A percentile compares a stretch with the other conserved stretches of the same genome.
Conservation (phyloP, 1,284 basidiomycete genomes). For the Rhodotorula sp. region DNA sequence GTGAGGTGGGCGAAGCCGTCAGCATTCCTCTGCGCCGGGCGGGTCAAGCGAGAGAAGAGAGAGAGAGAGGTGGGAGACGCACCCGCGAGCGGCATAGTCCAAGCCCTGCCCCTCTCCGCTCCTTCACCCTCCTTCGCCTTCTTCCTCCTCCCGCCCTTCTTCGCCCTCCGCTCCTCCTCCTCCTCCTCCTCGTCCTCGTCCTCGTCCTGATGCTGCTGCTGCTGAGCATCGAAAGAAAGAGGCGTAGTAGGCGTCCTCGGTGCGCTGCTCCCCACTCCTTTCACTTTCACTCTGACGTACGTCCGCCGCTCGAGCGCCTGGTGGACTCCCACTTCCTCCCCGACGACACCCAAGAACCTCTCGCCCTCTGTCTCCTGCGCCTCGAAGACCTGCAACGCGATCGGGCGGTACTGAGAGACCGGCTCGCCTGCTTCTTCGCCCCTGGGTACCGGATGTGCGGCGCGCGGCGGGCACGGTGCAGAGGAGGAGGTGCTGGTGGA, state of each 20-base stretch:
- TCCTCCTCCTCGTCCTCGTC: no score
- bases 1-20: no score
- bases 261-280: not conserved
- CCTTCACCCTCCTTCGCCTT: constrained; percentile 3
- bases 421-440: constrained; percentile 90
- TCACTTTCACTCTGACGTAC: not conserved
- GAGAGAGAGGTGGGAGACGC: not conserved
- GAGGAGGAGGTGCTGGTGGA: not conserved
- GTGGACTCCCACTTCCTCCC: constrained; percentile 35
- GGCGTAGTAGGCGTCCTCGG: constrained; percentile 14
- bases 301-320: not conserved
- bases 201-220: no score
- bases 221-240: not conserved
- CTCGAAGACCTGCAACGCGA: constrained; percentile 19
- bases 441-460: constrained; percentile 46
- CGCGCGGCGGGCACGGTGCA: not conserved
- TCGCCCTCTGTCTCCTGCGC: constrained; percentile 6
- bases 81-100: constrained; percentile 50
- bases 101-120: constrained; percentile 9
- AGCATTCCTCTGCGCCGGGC: no score
- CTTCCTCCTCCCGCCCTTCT: constrained; percentile 20
- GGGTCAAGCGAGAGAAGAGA: not conserved
- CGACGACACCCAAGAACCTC: constrained; percentile 31
- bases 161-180: constrained; percentile 8
- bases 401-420: constrained; percentile 64